A percentile compares a stretch with the other conserved stretches of the same genome.
Evolutionary conservation across 1,139 yeast species (phyloP).

Genomic region (Blastobotrys persicus): DNA sequence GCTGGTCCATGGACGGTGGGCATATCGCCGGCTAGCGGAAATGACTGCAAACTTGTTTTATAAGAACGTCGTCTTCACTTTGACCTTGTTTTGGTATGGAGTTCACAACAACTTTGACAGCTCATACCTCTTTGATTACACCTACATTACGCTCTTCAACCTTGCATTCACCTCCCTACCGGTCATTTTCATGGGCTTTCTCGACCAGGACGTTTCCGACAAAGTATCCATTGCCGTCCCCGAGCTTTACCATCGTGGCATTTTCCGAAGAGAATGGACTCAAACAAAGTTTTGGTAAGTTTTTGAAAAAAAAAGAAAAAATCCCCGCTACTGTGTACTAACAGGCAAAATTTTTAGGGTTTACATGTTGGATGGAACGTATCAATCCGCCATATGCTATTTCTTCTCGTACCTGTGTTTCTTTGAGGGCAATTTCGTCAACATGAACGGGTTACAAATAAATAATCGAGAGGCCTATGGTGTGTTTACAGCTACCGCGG

Average conservation of each 20-base stretch:
- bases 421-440: constrained; percentile 55
- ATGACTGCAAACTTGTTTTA: constrained; percentile 94
- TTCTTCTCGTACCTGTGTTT: constrained; percentile 79
- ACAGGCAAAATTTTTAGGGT: too few relatives aligned
- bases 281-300: constrained; percentile 65
- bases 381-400: constrained; percentile 82
- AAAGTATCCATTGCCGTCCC: constrained; percentile 84
- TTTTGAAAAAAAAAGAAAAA: background rate
- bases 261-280: constrained; percentile 77
- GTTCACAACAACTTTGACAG: constrained; percentile 84
- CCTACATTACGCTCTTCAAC: constrained; percentile 88
- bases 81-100: constrained; percentile 93
- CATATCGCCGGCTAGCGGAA: constrained; percentile 84
- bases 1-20: constrained; percentile 95
- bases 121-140: constrained; percentile 85
- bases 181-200: constrained; percentile 81
- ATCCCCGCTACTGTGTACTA: background rate
- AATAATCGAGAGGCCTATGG: constrained; percentile 89
- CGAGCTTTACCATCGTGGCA: constrained; percentile 82
- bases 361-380: constrained; percentile 82
- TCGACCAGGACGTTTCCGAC: constrained; percentile 91
- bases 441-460: constrained; percentile 60
- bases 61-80: constrained; percentile 84
- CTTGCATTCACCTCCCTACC: constrained; percentile 95
- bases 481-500: constrained; percentile 70